Evolutionary conservation across 139 green algal genomes (phyloP), one percentile per base, ranked within the genome.

Genomic region (Spirogloea muscicola): DNA sequence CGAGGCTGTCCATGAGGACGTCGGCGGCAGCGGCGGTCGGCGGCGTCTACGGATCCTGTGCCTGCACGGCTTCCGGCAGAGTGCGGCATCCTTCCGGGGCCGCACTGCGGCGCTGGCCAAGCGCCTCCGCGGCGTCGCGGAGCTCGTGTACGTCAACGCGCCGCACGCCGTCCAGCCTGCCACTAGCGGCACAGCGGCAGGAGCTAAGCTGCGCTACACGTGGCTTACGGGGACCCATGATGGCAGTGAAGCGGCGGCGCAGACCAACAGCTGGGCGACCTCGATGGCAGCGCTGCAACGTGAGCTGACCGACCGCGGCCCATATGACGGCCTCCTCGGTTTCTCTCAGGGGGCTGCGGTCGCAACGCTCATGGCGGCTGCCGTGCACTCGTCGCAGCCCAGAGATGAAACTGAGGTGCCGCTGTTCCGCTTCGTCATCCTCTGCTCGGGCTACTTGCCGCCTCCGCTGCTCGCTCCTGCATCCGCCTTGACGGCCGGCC

Each of bases 51-150:
- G 81, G 6, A 83, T 96, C 9, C 79, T 96, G 25, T 94, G 90
- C 55, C 76, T 96, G 29, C 91, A 96, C 68, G 91, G 91, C 49
- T 96, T 96, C 80, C 62, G 92, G 13, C 90, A 96, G 82, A 93
- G 70, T 2, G 90, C 60, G 0, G 66, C 65, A 21, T 78, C 83
- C 16, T 89, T 96, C 51, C 76, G 87, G 64, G 91, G 86, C 1
- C 85, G 92, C 5, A 88, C 85, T 1, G 58, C 58, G 27, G 84
- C 62, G 0, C 69, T 96, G 16, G 65, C 76, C 3, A 88, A 87
- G 74, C 75, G 82, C 49, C 82, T 96, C 6, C 51, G 69, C 0
- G 59, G 78, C 33, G 7, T 90, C 7, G 88, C 80, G 1, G 88
- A 93, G 0, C 85, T 96, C 33, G 74, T 88, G 1, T 96, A 90